Base-by-base conservation (phyloP, 257 asterid genomes). In the Plantago elongata region DNA sequence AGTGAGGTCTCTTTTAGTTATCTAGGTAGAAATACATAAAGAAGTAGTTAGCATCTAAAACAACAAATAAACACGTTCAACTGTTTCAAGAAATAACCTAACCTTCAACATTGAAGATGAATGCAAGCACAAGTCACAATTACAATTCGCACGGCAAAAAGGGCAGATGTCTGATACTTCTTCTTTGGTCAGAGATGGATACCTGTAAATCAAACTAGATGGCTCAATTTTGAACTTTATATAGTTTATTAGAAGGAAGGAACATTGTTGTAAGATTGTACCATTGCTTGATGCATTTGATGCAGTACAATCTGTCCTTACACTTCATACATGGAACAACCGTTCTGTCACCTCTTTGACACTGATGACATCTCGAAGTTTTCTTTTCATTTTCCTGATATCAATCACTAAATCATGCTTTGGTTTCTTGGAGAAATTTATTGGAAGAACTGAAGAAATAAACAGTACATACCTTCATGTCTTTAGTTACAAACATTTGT, bases 91-190 rank as follows among this genome's bases (percentile, higher is more conserved):
- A 55, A 77, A 57, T 17, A 47, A 65, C 61, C 73, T 58, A 55
- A 91, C 96, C 96, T 81, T 81, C 58, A 78, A 27, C 13, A 30
- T 54, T 71, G 79, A 79, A 65, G 81, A 57, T 40, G 87, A 77
- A 66, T 74, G 94, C 75, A 92, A 83, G 79, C 99, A 92, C 61
- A 64, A 62, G 79, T 84, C 80, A 83, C 99, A 92, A 74, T 92
- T 92, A 81, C 99, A 92, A 60, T 75, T 83, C 51, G 75, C 78
- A 18, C 89, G 76, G 72, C 99, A 92, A 51, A 64, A 73, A 27
- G 99, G 97, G 70, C 99, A 92, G 65, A 71, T 38, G 65, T 81
- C 84, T 42, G 93, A 70, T 64, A 80, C 68, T 40, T 86, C 93
- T 72, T 77, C 84, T 66, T 84, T 93, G 0, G 65, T 72, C 61